Base-by-base conservation (phyloP, 805 yeast species). In the Candida ipomoeae region DNA sequence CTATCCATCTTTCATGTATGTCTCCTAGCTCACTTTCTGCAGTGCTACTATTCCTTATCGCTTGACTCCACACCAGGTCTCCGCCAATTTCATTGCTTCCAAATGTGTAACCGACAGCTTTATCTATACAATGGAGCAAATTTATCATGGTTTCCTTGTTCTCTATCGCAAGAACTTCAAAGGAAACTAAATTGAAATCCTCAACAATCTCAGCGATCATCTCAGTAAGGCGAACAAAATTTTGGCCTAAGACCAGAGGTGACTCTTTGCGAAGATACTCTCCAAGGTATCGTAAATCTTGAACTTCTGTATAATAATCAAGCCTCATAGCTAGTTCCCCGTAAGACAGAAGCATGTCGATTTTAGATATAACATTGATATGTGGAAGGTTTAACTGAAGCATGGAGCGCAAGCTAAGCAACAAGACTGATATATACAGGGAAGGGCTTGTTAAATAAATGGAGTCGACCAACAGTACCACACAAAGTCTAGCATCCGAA, bases 21-120 rank as follows among this genome's bases (percentile, higher is more conserved):
- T 91, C 97, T 6, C 81, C 71, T 14, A 78, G 80, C 43, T 72
- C 68, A 32, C 50, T 57, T 4, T 73, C 82, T 40, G 76, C 65
- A 42, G 75, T 67, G 10, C 87, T 83, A 37, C 91, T 84, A 48
- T 87, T 89, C 55, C 98, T 77, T 0, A 92, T 80, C 0, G 97
- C 96, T 59, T 92, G 96, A n/a, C 90, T 87, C 99, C 99, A 94
- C 1, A 94, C 83, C 0, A 92, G 81, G 63, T 94, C 99, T n/a
- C 98, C 99, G 2, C 97, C 96, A 6, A 92, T 77, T 59, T 94
- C 99, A 31, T 90, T 87, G 1, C 91, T 75, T 0, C 99, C 99
- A 71, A 89, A 89, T 57, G 87, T 79, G 64, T 94, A 94, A 0
- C 99, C 99, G 59, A 85, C 88, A 2, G 97, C 92, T 63, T 87